These are phyloP conservation scores for Mangifera indica DNA, from an alignment of 345 rosid genomes.

Conservation along the genomic window DNA sequence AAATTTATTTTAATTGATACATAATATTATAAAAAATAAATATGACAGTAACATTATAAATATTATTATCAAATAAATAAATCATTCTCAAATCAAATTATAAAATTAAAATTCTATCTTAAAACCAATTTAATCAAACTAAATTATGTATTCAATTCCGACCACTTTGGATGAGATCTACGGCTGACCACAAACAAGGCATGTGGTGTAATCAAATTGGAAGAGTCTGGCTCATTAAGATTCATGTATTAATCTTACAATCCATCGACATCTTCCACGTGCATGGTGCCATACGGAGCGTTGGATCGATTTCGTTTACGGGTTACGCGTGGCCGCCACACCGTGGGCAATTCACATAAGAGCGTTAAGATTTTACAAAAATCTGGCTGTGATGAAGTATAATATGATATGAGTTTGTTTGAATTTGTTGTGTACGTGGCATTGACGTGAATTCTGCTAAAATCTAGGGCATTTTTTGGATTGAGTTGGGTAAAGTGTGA, in stretches of 20 bases:
- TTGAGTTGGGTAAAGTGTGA: neutral
- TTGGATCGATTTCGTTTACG: neutral
- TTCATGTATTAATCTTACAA: neutral
- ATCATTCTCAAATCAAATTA: too few relatives aligned
- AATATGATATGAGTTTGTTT: too few relatives aligned
- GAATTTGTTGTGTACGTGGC: neutral
- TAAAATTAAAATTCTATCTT: too few relatives aligned
- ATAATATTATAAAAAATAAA: too few relatives aligned
- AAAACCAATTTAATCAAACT: too few relatives aligned
- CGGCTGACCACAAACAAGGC: neutral
- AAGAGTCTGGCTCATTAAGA: neutral
- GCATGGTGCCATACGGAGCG: conserved; percentile 7
- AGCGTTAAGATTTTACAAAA: neutral
- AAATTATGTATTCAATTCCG: too few relatives aligned
- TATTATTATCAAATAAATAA: too few relatives aligned
- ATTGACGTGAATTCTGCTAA: conserved; percentile 7
- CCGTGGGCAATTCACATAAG: neutral
- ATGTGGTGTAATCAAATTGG: neutral
- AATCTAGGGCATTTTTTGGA: neutral
- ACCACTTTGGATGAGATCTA: too few relatives aligned
- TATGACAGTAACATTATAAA: too few relatives aligned
- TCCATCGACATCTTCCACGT: neutral
- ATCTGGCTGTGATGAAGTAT: neutral
- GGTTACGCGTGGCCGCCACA: neutral
- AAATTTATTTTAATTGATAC: too few relatives aligned